Evolutionary conservation across 2,329 filamentous ascomycete species (phyloP).

Genomic region (Pseudogymnoascus sp.): DNA sequence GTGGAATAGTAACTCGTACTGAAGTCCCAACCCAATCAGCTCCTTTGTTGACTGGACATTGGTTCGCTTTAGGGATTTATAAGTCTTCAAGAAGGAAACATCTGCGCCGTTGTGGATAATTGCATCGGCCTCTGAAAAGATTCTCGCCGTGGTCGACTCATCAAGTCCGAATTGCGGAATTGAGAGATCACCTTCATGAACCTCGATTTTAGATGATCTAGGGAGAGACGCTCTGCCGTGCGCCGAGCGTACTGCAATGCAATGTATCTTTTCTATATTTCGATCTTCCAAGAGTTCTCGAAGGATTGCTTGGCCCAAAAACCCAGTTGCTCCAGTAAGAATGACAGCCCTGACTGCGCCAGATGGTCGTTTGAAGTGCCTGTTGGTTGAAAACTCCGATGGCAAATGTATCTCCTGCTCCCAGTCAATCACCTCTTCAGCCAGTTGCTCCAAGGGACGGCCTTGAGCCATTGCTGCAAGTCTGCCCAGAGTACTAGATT

Average conservation of each 20-base stretch:
- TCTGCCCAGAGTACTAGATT: constrained; percentile 29
- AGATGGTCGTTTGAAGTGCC: neutral
- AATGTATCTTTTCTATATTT: constrained; percentile 34
- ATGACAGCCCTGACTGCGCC: constrained; percentile 18
- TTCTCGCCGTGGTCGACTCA: constrained; percentile 21
- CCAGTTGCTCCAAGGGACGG: neutral
- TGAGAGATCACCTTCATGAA: constrained; percentile 33
- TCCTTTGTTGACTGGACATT: constrained; percentile 33
- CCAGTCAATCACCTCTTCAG: constrained; percentile 32
- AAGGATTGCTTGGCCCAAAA: constrained; percentile 35
- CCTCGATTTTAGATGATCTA: constrained; percentile 20
- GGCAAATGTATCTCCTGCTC: constrained; percentile 29
- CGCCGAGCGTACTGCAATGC: constrained; percentile 33
- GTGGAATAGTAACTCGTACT: constrained; percentile 30
- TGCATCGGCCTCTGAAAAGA: constrained; percentile 32
- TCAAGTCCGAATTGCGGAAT: constrained; percentile 33
- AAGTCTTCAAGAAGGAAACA: constrained; percentile 32
- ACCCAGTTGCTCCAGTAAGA: constrained; percentile 36
- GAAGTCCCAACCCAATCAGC: constrained; percentile 29
- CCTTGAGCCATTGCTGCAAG: constrained; percentile 24
- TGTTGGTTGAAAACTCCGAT: neutral
- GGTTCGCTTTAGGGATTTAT: constrained; percentile 27
- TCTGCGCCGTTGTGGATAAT: constrained; percentile 49
- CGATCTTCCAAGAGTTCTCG: constrained; percentile 28
- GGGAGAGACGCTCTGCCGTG: neutral